Evolutionary conservation across 2,329 filamentous ascomycete species (phyloP).

Genomic region (Malbranchea zuffiana): DNA sequence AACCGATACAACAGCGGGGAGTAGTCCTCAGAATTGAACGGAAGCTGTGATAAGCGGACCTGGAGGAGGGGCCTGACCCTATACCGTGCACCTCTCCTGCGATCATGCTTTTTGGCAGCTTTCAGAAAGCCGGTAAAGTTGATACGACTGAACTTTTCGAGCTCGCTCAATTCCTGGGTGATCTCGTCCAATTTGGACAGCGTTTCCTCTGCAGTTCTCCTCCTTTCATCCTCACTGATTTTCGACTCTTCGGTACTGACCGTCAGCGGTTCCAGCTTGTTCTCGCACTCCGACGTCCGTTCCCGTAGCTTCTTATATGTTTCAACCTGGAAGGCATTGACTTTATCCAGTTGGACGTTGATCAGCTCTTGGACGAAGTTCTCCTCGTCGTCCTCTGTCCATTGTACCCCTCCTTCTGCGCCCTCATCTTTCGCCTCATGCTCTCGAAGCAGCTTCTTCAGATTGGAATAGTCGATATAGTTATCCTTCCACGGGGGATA

Average conservation of each 20-base stretch:
- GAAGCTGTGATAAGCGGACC: conserved; percentile 73
- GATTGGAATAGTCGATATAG: conserved; percentile 91
- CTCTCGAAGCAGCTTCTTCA: conserved; percentile 81
- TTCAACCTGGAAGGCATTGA: conserved; percentile 75
- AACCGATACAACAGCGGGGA: conserved; percentile 77
- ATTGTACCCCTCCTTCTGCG: conserved; percentile 50
- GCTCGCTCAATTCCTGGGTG: conserved; percentile 78
- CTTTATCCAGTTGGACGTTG: conserved; percentile 90
- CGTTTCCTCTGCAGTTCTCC: conserved; percentile 54
- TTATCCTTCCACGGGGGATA: conserved; percentile 84
- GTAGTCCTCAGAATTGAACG: conserved; percentile 94
- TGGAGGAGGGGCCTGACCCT: conserved; percentile 85
- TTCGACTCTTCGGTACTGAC: conserved; percentile 27
- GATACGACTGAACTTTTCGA: conserved; percentile 89
- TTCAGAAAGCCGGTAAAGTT: conserved; percentile 98
- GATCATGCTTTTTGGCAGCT: conserved; percentile 97
- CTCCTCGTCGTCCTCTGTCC: conserved; percentile 92
- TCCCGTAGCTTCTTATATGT: conserved; percentile 75
- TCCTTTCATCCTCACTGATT: conserved; percentile 30
- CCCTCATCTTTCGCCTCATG: conserved; percentile 44
- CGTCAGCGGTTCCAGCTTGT: conserved; percentile 50
- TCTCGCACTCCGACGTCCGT: conserved; percentile 59
- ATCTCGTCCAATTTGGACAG: conserved; percentile 61
- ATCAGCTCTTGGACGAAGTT: conserved; percentile 90
- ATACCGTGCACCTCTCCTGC: conserved; percentile 76